These are phyloP conservation scores for Penicillium daleae DNA, from an alignment of 495 filamentous ascomycete genomes.

Conservation along the genomic window DNA sequence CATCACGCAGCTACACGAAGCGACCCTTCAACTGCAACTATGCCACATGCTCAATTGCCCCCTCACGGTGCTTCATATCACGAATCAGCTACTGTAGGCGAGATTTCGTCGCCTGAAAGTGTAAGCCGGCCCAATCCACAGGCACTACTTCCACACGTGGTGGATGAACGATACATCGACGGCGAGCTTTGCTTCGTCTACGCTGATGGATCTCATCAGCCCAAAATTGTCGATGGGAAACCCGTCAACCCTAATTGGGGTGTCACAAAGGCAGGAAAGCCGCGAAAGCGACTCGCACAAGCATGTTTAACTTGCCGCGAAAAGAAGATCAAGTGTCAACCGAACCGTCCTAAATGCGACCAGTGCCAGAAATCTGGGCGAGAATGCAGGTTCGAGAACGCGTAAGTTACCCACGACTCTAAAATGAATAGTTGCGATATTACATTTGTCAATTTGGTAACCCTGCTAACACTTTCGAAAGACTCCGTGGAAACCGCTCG, in stretches of 20 bases:
- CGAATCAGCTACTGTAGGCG: constrained; percentile 22
- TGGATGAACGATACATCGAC: constrained; percentile 59
- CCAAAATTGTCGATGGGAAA: constrained; percentile 82
- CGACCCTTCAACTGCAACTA: constrained; percentile 23
- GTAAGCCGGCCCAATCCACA: constrained; percentile 21
- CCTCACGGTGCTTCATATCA: constrained; percentile 21
- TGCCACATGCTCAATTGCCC: constrained; percentile 19
- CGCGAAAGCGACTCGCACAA: constrained; percentile 84
- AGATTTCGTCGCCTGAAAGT: constrained; percentile 30
- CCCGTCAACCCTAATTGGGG: constrained; percentile 91
- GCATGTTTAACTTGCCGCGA: constrained; percentile 89
- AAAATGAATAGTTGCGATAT: neutral
- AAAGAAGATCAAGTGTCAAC: constrained; percentile 97
- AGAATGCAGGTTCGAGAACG: constrained; percentile 83
- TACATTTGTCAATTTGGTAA: neutral
- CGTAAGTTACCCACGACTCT: constrained; percentile 59
- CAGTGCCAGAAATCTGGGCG: constrained; percentile 90
- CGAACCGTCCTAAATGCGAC: constrained; percentile 79
- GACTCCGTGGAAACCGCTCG: constrained; percentile 45
- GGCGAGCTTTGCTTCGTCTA: constrained; percentile 86
- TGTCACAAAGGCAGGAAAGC: constrained; percentile 89
- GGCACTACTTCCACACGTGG: constrained; percentile 45
- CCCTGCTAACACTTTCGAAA: constrained; percentile 24
- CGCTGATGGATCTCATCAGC: constrained; percentile 82
- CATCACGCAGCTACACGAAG: constrained; percentile 27